Evolutionary conservation across 805 yeast genomes (phyloP), one percentile per base, ranked within the genome.

Genomic region (Debaryomyces prosopidis): DNA sequence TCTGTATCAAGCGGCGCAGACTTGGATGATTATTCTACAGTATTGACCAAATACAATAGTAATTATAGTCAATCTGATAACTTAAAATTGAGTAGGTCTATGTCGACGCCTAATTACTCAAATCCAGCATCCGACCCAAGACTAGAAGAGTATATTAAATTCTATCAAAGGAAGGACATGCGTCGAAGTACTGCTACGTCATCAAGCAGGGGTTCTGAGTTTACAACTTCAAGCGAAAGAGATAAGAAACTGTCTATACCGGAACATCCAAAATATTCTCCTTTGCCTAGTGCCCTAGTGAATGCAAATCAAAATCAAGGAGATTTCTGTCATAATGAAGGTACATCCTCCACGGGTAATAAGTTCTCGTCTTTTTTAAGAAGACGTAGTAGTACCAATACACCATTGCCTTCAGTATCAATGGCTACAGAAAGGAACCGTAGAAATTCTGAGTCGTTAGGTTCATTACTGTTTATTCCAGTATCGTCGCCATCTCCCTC

Each of bases 91-190:
- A 44, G 48, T 11, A 39, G 57, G 11, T 43, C 51, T 9, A 40
- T 44, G 31, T 49, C 58, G 6, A 42, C 51, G 3, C 55, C 58
- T 12, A 30, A 18, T 10, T 35, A 17, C 27, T 9, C 26, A 12
- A 31, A 36, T 5, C 36, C 12, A 12, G 10, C 37, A 3, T 27
- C 44, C 16, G 75, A 69, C 43, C 73, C 73, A 3, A 53, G 66
- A 39, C 50, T 71, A 28, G 67, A 62, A 15, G 73, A 69, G 32
- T 71, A 68, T 41, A 60, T 71, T 40, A 62, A 58, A 34, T 65
- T 68, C 44, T 71, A 65, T 48, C 51, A 54, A 23, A 64, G 59
- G 46, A 57, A 57, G 19, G 59, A 55, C 27, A 36, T 26, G 36
- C 39, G 32, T 41, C 23, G 42, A 32, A 27, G 30, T 34, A 30